Evolutionary conservation across 75 land plant species (phyloP).

Genomic region (Cupressus sempervirens): DNA sequence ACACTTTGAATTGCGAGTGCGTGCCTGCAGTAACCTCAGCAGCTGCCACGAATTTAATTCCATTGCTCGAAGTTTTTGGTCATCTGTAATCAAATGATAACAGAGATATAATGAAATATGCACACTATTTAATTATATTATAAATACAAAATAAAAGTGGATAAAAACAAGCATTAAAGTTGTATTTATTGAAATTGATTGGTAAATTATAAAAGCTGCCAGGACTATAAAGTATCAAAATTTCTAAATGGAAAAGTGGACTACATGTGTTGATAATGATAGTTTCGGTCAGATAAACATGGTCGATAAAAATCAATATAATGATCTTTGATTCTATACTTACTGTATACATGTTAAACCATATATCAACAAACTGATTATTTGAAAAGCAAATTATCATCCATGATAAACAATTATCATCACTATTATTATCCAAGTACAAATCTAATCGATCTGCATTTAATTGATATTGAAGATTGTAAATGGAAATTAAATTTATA

Average conservation of each 20-base stretch:
- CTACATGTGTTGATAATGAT: no score
- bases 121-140: neutral
- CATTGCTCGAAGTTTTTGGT: conserved; percentile 65
- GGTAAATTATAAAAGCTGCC: neutral
- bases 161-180: neutral
- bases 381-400: no score
- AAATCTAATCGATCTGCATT: no score
- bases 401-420: no score
- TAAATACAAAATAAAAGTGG: neutral
- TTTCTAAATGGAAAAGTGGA: neutral
- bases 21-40: conserved; percentile 54
- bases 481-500: no score
- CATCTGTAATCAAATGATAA: conserved; percentile 42
- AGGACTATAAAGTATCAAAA: neutral
- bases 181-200: neutral
- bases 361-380: no score
- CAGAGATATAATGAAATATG: neutral
- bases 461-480: no score
- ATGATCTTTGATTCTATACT: no score
- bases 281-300: no score
- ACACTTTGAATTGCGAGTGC: conserved; percentile 53
- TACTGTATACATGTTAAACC: no score
- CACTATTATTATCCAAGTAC: no score
- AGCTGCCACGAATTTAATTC: conserved; percentile 91
- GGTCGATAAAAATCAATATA: no score